phyloP scores from a whole-genome alignment of 306 rosid genomes.

The Pyrus pyrifolia region DNA sequence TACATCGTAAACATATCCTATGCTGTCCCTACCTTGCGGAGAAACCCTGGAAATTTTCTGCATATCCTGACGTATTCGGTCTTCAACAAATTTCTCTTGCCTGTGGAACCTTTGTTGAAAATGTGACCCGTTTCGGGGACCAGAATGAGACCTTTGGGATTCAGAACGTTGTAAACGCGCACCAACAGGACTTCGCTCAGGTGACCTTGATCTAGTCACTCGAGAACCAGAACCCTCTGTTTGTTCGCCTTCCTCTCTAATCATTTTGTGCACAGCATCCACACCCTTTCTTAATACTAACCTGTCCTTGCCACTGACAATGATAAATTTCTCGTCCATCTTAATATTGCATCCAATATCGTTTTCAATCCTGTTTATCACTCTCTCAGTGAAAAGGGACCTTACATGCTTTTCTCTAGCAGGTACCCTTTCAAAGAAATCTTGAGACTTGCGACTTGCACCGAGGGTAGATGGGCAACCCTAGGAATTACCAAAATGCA shows the following conservation, averaged over 20 bases:
- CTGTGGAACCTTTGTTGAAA: slow-evolving; percentile 74
- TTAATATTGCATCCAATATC: slow-evolving; percentile 87
- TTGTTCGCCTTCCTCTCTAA: slow-evolving; percentile 74
- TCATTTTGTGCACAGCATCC: slow-evolving; percentile 87
- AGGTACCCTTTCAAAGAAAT: slow-evolving; percentile 91
- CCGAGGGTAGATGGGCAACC: slow-evolving; percentile 99
- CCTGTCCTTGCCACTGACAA: slow-evolving; percentile 92
- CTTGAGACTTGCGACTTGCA: slow-evolving; percentile 90
- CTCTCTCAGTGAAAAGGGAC: slow-evolving; percentile 74
- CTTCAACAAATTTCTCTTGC: slow-evolving; percentile 74
- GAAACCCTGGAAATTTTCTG: slow-evolving; percentile 75
- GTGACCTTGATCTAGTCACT: slow-evolving; percentile 70
- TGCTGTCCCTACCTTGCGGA: slow-evolving; percentile 97
- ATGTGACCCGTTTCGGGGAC: slow-evolving; percentile 53
- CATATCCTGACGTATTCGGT: slow-evolving; percentile 59
- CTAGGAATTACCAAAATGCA: slow-evolving; percentile 32
- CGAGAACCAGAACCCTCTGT: slow-evolving; percentile 64
- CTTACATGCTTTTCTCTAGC: slow-evolving; percentile 78
- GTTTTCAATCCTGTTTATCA: slow-evolving; percentile 69
- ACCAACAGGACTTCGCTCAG: slow-evolving; percentile 73
- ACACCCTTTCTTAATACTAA: slow-evolving; percentile 75
- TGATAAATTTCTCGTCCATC: slow-evolving; percentile 90
- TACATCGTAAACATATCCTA: slow-evolving; percentile 72
- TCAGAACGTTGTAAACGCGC: slow-evolving; percentile 70
- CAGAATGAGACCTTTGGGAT: slow-evolving; percentile 68